phyloP scores from a whole-genome alignment of 2,329 filamentous ascomycete genomes.

The Arachnomyces sp. region DNA sequence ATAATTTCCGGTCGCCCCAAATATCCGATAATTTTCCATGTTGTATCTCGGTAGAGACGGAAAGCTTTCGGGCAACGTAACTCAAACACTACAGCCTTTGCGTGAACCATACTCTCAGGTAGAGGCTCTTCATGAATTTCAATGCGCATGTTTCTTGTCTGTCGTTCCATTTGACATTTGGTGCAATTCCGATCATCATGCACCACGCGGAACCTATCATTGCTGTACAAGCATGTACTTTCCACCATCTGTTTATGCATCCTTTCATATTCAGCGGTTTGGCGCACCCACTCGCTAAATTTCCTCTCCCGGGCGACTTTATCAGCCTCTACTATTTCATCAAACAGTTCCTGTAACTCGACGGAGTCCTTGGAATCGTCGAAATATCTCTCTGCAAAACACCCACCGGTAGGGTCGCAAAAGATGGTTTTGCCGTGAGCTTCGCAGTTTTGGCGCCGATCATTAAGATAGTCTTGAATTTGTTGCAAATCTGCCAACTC shows the following conservation, averaged over 20 bases:
- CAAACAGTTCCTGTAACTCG: slow-evolving; percentile 23
- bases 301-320: slow-evolving; percentile 24
- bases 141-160: slow-evolving; percentile 36
- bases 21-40: slow-evolving; percentile 40
- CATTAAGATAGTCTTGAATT: slow-evolving; percentile 44
- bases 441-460: slow-evolving; percentile 22
- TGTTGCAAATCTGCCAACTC: slow-evolving; percentile 45
- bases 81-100: slow-evolving; percentile 46
- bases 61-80: slow-evolving; percentile 39
- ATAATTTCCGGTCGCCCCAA: slow-evolving; percentile 23
- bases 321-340: slow-evolving; percentile 29
- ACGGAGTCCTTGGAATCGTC: slow-evolving; percentile 16
- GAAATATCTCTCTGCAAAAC: slow-evolving; percentile 42
- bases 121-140: slow-evolving; percentile 43
- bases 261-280: slow-evolving; percentile 28
- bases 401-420: slow-evolving; percentile 33
- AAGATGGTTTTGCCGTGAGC: slow-evolving; percentile 38
- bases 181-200: slow-evolving; percentile 33
- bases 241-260: slow-evolving; percentile 27
- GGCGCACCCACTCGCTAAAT: slow-evolving; percentile 29
- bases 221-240: slow-evolving; percentile 23
- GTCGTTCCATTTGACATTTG: slow-evolving; percentile 35
- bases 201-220: slow-evolving; percentile 15
- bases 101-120: slow-evolving; percentile 25
- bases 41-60: slow-evolving; percentile 44